Evolutionary conservation across 257 asterid species (phyloP).

Genomic region (Galeopsis tetrahit): DNA sequence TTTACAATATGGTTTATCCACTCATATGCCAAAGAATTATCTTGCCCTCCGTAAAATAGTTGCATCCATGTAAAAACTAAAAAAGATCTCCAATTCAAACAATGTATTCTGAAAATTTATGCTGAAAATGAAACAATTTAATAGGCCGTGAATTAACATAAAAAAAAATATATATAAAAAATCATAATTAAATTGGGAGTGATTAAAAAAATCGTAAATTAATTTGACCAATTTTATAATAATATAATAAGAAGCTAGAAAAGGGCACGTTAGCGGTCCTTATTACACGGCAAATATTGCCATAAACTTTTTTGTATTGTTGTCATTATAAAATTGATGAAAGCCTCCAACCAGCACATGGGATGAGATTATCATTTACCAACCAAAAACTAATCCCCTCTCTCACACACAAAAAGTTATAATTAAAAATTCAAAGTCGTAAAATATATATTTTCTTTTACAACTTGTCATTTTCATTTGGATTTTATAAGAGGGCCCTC

Average conservation of each 20-base stretch:
- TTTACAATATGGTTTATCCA: too few species aligned
- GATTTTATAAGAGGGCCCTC: conserved; percentile 41
- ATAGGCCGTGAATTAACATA: too few species aligned
- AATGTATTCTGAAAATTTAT: too few species aligned
- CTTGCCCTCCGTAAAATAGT: too few species aligned
- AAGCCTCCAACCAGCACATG: conserved; percentile 52
- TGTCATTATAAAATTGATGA: conserved; percentile 36
- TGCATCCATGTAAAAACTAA: too few species aligned
- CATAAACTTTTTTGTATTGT: conserved; percentile 41
- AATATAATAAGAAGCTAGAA: neutral
- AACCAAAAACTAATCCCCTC: conserved; percentile 33
- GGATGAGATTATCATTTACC: conserved; percentile 55
- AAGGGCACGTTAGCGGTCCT: conserved; percentile 49
- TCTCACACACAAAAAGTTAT: neutral
- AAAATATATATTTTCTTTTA: neutral
- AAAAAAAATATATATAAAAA: too few species aligned
- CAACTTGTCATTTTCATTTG: conserved; percentile 42
- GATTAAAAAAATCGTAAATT: too few species aligned
- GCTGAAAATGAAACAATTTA: too few species aligned
- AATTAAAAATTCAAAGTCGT: neutral
- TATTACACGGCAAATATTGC: conserved; percentile 44
- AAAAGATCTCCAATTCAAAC: too few species aligned
- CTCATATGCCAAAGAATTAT: too few species aligned
- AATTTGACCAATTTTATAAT: too few species aligned
- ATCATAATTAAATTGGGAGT: too few species aligned